A percentile compares a stretch with the other conserved stretches of the same genome.
Conservation (phyloP, 208 protist species). For the Leishmania braziliensis region DNA sequence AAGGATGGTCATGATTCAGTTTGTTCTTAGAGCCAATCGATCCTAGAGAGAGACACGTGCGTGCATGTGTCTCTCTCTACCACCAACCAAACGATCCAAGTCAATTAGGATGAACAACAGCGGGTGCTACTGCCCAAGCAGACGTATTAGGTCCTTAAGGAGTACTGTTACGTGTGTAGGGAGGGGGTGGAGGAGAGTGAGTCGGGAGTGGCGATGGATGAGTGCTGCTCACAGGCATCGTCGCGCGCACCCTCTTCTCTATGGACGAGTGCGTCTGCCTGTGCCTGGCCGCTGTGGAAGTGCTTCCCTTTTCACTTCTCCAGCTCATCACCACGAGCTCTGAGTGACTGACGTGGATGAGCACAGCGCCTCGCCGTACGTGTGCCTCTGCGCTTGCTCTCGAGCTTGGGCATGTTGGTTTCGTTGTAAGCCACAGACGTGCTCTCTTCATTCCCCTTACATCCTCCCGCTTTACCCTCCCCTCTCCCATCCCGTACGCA, state of each 20-base stretch:
- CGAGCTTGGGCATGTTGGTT: background rate
- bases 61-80: background rate
- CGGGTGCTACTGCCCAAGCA: background rate
- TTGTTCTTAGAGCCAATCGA: background rate
- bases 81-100: background rate
- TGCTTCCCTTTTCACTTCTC: background rate
- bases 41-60: background rate
- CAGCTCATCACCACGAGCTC: background rate
- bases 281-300: background rate
- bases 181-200: background rate
- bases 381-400: background rate
- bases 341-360: background rate
- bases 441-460: background rate
- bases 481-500: background rate
- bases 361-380: background rate
- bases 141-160: background rate
- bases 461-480: background rate
- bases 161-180: background rate
- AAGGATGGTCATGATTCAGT: background rate
- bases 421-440: background rate
- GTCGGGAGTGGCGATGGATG: background rate
- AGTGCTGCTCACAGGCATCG: background rate
- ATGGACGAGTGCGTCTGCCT: constrained; percentile 3
- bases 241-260: background rate
- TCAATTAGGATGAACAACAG: background rate